These are phyloP conservation scores for Aphanomyces euteiches DNA, from an alignment of 352 stramenopile genomes.

Conservation along the genomic window DNA sequence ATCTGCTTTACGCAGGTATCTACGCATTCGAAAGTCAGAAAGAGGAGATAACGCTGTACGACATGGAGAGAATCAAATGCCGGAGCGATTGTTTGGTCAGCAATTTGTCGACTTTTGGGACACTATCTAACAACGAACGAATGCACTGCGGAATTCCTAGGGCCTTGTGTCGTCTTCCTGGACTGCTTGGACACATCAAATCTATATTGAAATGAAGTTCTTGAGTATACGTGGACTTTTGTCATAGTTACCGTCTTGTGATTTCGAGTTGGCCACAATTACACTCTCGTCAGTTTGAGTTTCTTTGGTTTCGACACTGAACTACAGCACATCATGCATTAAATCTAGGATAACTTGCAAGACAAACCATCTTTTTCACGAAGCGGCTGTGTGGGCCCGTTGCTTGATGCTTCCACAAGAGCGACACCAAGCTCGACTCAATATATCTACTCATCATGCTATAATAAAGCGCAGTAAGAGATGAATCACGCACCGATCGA, in stretches of 20 bases:
- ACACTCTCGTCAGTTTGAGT: slow-evolving; percentile 22
- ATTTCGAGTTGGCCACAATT: neutral
- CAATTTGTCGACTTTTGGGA: slow-evolving; percentile 50
- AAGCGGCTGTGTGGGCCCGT: slow-evolving; percentile 46
- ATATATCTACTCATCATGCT: slow-evolving; percentile 32
- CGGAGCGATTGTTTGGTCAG: slow-evolving; percentile 48
- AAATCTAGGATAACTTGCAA: slow-evolving; percentile 45
- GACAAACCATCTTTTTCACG: slow-evolving; percentile 55
- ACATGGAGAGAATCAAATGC: slow-evolving; percentile 38
- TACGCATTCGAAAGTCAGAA: neutral
- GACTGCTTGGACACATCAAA: too few relatives aligned
- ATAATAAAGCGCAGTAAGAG: neutral
- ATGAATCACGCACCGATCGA: slow-evolving; percentile 46
- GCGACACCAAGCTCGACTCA: slow-evolving; percentile 55
- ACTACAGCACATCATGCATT: slow-evolving; percentile 21
- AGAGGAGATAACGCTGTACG: slow-evolving; percentile 30
- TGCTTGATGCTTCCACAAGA: slow-evolving; percentile 66
- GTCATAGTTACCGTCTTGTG: neutral
- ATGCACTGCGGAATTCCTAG: slow-evolving; percentile 36
- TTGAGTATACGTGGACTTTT: slow-evolving; percentile 16
- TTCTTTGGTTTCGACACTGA: slow-evolving; percentile 8
- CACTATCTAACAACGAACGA: slow-evolving; percentile 48
- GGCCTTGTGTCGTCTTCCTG: slow-evolving; percentile 11
- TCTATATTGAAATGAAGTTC: too few relatives aligned
- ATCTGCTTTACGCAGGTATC: slow-evolving; percentile 53